Evolutionary conservation across 1,284 basidiomycete genomes (phyloP).

Genomic region (Sanghuangporus weigelae): DNA sequence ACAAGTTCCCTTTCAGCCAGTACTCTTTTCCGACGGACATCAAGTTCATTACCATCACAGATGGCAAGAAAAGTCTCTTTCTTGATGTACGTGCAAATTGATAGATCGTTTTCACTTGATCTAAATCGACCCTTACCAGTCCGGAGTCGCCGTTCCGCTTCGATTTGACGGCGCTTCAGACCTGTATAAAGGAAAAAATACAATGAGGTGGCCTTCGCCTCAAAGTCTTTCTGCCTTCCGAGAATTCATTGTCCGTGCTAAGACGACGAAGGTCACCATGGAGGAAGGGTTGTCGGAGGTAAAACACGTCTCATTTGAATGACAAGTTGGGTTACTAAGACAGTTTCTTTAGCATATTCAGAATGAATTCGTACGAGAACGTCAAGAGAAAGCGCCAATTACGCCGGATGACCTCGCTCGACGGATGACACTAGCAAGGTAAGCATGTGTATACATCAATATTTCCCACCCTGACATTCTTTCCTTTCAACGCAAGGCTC

Average conservation of each 20-base stretch:
- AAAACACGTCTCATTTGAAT: conserved; percentile 1
- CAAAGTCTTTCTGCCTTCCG: conserved; percentile 50
- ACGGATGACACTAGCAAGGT: conserved; percentile 63
- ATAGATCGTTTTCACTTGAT: not conserved
- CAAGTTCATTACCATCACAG: conserved; percentile 55
- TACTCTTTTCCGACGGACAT: conserved; percentile 78
- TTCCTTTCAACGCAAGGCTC: not conserved
- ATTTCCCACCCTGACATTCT: not conserved
- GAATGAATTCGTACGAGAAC: conserved; percentile 63
- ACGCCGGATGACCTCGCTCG: conserved; percentile 59
- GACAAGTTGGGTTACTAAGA: not conserved
- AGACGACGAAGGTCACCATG: conserved; percentile 45
- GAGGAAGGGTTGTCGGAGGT: conserved; percentile 51
- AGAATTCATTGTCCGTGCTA: conserved; percentile 48
- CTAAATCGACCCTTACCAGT: conserved; percentile 33
- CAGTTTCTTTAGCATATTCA: conserved; percentile 54
- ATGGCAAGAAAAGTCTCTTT: conserved; percentile 64
- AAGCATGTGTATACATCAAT: conserved; percentile 19
- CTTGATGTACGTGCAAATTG: conserved; percentile 44
- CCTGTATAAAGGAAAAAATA: conserved; percentile 44
- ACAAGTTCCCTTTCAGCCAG: conserved; percentile 74
- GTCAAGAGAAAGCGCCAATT: conserved; percentile 40
- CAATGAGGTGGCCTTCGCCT: conserved; percentile 38
- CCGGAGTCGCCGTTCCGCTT: conserved; percentile 48
- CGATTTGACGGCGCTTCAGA: conserved; percentile 24